These are phyloP conservation scores for Rubia yunnanensis DNA, from an alignment of 257 asterid species.

Conservation along the genomic window DNA sequence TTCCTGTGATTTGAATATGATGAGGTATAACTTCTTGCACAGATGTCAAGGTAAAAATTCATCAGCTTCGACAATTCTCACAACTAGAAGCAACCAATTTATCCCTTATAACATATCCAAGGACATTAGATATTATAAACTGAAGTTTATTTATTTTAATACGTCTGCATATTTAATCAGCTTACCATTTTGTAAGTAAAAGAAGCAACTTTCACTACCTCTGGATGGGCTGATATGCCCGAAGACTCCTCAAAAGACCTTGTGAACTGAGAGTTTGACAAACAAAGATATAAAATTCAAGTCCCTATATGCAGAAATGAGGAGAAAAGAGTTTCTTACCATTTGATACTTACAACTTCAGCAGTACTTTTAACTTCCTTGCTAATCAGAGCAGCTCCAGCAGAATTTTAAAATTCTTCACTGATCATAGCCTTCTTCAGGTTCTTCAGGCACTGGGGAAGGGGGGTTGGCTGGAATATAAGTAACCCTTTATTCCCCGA, in stretches of 20 bases:
- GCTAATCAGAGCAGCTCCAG: neutral
- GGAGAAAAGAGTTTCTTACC: neutral
- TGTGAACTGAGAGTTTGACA: constrained; percentile 29
- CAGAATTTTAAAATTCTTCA: neutral
- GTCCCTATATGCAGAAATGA: constrained; percentile 3
- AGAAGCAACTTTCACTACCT: constrained; percentile 30
- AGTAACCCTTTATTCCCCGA: constrained; percentile 74
- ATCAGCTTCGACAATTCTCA: neutral
- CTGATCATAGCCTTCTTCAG: constrained; percentile 82
- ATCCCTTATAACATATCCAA: neutral
- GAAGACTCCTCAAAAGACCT: constrained; percentile 41
- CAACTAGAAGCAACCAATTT: neutral
- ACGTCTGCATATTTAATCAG: neutral
- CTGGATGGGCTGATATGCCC: constrained; percentile 31
- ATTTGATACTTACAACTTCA: constrained; percentile 46
- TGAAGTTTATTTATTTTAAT: neutral
- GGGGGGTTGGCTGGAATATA: constrained; percentile 89
- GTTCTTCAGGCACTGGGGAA: constrained; percentile 90
- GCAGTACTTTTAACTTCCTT: constrained; percentile 6
- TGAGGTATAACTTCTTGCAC: neutral
- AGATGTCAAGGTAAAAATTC: neutral
- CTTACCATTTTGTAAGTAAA: neutral
- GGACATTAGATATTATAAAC: neutral
- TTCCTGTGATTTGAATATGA: too few relatives aligned
- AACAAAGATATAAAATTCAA: constrained; percentile 5